Conservation (phyloP, 2,329 filamentous ascomycete genomes). For the Xenosphaeropsis pyriputrescens region DNA sequence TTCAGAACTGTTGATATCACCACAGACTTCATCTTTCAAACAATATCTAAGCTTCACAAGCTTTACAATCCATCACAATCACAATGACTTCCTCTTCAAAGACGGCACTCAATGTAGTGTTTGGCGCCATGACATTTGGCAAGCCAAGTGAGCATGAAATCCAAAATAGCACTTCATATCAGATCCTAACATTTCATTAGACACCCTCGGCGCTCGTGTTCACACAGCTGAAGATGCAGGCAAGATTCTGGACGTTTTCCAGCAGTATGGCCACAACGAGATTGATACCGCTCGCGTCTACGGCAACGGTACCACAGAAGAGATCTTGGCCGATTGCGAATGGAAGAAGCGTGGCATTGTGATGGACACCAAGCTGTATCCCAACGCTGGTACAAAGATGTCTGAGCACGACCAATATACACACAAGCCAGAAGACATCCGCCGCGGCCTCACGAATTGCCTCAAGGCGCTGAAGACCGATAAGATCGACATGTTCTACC, state of each 20-base stretch:
- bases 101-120: constrained; percentile 8
- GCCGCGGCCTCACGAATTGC: constrained; percentile 19
- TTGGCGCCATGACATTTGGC: constrained; percentile 16
- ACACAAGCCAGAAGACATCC: constrained; percentile 19
- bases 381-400: constrained; percentile 11
- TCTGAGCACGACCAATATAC: constrained; percentile 11
- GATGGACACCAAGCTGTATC: constrained; percentile 28
- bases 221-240: constrained; percentile 31
- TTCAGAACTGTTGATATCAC: no score
- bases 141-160: not conserved
- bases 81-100: not conserved
- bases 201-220: constrained; percentile 12
- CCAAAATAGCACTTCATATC: not conserved
- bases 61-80: no score
- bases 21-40: no score
- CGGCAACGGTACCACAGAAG: constrained; percentile 47
- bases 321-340: constrained; percentile 24
- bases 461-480: constrained; percentile 22
- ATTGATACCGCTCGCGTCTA: constrained; percentile 54
- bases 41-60: no score
- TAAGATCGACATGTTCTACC: constrained; percentile 31
- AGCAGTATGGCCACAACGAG: constrained; percentile 49
- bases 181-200: not conserved
- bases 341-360: constrained; percentile 23
- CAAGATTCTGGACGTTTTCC: constrained; percentile 45